Base-by-base conservation (phyloP, 345 rosid genomes). In the Ceriops zippeliana region DNA sequence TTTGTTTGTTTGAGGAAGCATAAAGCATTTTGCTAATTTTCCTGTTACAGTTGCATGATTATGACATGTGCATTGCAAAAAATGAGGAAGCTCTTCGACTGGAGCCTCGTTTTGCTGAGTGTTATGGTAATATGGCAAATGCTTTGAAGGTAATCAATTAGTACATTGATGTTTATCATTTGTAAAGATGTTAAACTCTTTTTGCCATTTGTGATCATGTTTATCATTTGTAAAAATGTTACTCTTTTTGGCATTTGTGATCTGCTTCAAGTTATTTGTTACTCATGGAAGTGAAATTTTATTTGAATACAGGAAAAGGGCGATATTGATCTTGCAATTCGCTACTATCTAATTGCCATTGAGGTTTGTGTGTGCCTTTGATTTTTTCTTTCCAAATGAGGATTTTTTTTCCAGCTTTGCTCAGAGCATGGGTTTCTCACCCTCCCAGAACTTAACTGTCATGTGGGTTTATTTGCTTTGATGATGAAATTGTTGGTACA, bases 101-200 rank as follows among this genome's bases (percentile, higher is more conserved):
- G 59, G 92, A 92, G 49, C 99, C 98, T 35, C 93, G 76, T 63
- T 96, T 92, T 77, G 98, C 99, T 19, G 99, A 96, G 86, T 96
- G 99, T 78, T 96, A 90, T 78, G 99, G 99, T 56, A 96, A 96
- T 80, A 90, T 90, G 97, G 99, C 99, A 68, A 96, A 96, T 74
- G 99, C 99, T 31, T 90, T 96, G 97, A 96, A 96, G 98, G 99
- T 87, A 80, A 69, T 58, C 54, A 10, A 30, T 47, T 20, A 60
- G 17, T 59, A 32, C 49, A 1, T 49, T 16, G 35, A 61, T 52
- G 20, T 52, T 51, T 67, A 59, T 49, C 19, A 59, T 22, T 13
- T 20, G 9, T 51, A 19, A 69, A 61, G 62, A 49, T 4, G 47
- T 64, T 67, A 20, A 60, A 62, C 27, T 13, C 8, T 52, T 26